These are phyloP conservation scores for Ophiocordyceps sinensis DNA, from an alignment of 2,329 filamentous ascomycete species.

Conservation along the genomic window DNA sequence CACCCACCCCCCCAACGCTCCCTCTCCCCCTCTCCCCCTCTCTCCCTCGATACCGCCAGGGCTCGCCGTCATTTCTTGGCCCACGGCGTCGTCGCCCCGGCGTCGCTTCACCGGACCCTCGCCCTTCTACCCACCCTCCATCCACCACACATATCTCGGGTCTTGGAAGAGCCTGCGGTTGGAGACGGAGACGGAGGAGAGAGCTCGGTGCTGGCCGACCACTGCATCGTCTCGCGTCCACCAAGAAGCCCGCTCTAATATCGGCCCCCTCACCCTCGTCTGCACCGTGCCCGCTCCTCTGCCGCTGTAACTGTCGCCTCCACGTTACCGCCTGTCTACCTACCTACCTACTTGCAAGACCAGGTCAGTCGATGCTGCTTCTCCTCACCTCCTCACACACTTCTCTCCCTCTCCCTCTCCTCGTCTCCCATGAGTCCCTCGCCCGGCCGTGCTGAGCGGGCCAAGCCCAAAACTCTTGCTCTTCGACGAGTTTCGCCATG, in stretches of 20 bases:
- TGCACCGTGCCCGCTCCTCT: background rate
- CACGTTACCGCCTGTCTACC: slow-evolving; percentile 3
- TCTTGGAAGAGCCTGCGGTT: background rate
- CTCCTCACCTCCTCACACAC: slow-evolving; percentile 7
- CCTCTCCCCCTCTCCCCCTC: slow-evolving; percentile 15
- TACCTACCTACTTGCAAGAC: slow-evolving; percentile 10
- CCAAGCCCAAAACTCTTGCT: slow-evolving; percentile 3
- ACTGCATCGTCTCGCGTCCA: background rate
- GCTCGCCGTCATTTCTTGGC: background rate
- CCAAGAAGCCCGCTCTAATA: slow-evolving; percentile 3
- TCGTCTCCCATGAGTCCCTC: slow-evolving; percentile 13
- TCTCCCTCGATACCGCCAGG: slow-evolving; percentile 14
- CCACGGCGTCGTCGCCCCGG: background rate
- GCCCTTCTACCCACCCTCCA: too few relatives aligned
- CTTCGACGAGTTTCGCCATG: too few relatives aligned
- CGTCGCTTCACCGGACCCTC: background rate
- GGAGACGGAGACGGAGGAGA: background rate
- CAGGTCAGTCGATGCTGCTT: slow-evolving; percentile 15
- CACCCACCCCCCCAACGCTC: slow-evolving; percentile 6
- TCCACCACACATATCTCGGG: background rate
- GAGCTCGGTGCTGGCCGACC: too few relatives aligned
- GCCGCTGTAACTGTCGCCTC: background rate
- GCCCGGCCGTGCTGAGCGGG: slow-evolving; percentile 12
- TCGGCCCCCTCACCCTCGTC: background rate
- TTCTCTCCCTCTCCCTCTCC: slow-evolving; percentile 5